Percentiles rank a stretch among this genome's conserved stretches.
These are phyloP conservation scores for Tetracladium maxilliforme DNA, from an alignment of 2,329 filamentous ascomycete species.

Conservation along the genomic window DNA sequence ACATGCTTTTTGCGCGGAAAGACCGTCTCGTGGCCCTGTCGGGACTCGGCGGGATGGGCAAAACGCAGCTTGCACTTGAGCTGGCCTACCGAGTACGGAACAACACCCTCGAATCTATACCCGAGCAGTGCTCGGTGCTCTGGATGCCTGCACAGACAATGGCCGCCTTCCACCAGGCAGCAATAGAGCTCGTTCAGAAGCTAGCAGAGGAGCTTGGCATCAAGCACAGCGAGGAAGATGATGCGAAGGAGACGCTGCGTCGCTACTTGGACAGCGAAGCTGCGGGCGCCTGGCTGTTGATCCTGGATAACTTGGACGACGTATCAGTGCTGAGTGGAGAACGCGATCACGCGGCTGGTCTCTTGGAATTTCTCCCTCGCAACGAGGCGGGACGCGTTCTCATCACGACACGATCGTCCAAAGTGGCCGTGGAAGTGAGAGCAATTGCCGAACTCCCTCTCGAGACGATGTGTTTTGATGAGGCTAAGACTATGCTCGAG, in stretches of 20 bases:
- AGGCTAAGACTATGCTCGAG: slow-evolving; percentile 13
- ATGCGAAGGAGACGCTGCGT: slow-evolving; percentile 4
- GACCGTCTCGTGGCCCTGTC: slow-evolving; percentile 12
- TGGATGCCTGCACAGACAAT: slow-evolving; percentile 24
- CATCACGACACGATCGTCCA: slow-evolving; percentile 20
- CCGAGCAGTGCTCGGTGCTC: slow-evolving; percentile 22
- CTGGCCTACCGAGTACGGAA: slow-evolving; percentile 21
- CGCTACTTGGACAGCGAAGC: slow-evolving; percentile 5
- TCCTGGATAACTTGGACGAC: slow-evolving; percentile 27
- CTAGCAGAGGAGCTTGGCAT: slow-evolving; percentile 9
- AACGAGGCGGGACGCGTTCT: slow-evolving; percentile 16
- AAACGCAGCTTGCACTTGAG: slow-evolving; percentile 23
- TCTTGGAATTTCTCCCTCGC: slow-evolving; percentile 17
- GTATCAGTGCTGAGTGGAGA: too few species aligned
- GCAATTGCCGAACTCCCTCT: slow-evolving; percentile 12
- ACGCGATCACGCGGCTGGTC: slow-evolving; percentile 6
- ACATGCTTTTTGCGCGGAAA: slow-evolving; percentile 10
- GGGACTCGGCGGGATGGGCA: slow-evolving; percentile 24
- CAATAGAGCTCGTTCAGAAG: slow-evolving; percentile 15
- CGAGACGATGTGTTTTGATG: slow-evolving; percentile 4
- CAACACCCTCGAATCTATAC: slow-evolving; percentile 7
- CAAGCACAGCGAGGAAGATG: slow-evolving; percentile 4
- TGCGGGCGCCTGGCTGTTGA: slow-evolving; percentile 20
- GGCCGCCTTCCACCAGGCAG: slow-evolving; percentile 23
- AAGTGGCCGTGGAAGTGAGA: slow-evolving; percentile 14